phyloP scores from a whole-genome alignment of 2,329 filamentous ascomycete genomes.

The Scytalidium lignicola region DNA sequence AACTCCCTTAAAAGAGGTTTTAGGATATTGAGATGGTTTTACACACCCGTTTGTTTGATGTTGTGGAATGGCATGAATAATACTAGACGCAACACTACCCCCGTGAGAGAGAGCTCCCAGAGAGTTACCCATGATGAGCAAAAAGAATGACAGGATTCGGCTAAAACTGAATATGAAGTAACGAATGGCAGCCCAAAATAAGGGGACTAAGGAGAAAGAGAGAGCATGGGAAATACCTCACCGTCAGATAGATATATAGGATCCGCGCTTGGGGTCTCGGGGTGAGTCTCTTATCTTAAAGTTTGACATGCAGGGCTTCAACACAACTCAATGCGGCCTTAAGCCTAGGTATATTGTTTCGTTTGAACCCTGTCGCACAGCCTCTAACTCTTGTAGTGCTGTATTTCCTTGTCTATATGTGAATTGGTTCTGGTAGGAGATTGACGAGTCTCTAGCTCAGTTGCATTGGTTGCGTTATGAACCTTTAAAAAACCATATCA shows the following conservation, averaged over 20 bases:
- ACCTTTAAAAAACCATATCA: not conserved
- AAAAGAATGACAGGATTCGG: not conserved
- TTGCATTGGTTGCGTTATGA: not conserved
- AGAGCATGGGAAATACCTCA: not conserved
- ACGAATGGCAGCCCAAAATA: not conserved
- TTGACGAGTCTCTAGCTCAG: not conserved
- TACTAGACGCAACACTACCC: slow-evolving; percentile 7
- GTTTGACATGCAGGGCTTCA: no score
- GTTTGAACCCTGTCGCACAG: no score
- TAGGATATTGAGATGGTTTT: not conserved
- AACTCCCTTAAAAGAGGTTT: not conserved
- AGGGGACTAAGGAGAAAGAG: not conserved
- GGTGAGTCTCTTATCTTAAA: not conserved
- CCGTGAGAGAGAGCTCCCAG: not conserved
- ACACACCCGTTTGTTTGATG: slow-evolving; percentile 22
- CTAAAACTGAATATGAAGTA: not conserved
- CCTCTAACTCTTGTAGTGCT: not conserved
- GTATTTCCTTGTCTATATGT: not conserved
- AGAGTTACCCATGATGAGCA: not conserved
- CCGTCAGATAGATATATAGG: not conserved
- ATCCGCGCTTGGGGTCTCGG: not conserved
- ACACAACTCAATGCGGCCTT: no score
- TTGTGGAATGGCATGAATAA: slow-evolving; percentile 14
- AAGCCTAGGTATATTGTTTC: no score
- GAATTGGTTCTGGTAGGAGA: not conserved